phyloP scores from a whole-genome alignment of 2,329 filamentous ascomycete species.

The Fusarium sp. region DNA sequence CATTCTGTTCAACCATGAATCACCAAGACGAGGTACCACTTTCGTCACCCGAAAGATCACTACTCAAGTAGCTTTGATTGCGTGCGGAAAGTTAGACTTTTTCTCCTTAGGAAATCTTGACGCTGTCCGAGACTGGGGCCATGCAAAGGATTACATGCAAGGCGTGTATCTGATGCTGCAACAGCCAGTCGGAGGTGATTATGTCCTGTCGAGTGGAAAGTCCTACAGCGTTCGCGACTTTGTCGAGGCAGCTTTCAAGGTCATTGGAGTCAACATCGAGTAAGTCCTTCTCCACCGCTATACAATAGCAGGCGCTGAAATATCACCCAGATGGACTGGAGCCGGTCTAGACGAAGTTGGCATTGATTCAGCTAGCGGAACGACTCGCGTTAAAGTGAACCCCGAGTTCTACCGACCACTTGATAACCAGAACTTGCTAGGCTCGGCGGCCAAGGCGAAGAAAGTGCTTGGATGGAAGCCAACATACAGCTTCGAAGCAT shows the following conservation, averaged over 20 bases:
- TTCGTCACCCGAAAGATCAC: background rate
- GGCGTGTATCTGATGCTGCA: background rate
- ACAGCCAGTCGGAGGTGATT: background rate
- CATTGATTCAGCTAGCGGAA: background rate
- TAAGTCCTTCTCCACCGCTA: background rate
- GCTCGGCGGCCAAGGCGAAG: background rate
- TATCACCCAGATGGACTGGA: background rate
- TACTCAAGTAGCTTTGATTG: background rate
- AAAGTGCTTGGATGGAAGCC: background rate
- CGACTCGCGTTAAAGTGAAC: background rate
- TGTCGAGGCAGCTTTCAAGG: background rate
- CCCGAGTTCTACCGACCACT: background rate
- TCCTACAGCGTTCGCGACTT: background rate
- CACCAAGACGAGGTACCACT: background rate
- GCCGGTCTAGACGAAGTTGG: background rate
- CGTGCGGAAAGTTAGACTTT: background rate
- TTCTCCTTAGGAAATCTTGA: background rate
- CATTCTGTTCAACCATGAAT: background rate
- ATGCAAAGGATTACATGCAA: background rate
- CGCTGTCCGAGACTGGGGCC: background rate
- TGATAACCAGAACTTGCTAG: background rate
- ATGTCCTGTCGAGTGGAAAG: background rate
- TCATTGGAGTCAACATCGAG: background rate
- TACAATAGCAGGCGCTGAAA: background rate
- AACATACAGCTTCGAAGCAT: background rate